Evolutionary conservation across 345 rosid genomes (phyloP).

Genomic region (Rhodamnia rubescens): DNA sequence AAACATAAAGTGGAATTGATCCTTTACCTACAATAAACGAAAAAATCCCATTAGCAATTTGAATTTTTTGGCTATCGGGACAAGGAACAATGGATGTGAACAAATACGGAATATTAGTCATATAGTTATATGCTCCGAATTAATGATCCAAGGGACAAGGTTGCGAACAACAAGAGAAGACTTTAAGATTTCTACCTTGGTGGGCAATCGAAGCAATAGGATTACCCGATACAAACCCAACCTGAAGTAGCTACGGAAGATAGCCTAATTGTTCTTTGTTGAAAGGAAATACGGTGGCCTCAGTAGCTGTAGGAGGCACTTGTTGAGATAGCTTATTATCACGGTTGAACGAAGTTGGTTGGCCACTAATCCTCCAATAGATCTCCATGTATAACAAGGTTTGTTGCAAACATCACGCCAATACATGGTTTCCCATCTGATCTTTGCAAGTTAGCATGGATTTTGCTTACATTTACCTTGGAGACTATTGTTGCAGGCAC

Average conservation of each 20-base stretch:
- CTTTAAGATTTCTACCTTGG: not conserved
- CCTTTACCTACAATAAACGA: not conserved
- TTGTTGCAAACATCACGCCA: not conserved
- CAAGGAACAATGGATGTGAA: not conserved
- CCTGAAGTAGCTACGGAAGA: not conserved
- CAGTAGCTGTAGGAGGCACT: not conserved
- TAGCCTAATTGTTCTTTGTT: not conserved
- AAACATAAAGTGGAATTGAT: accelerated
- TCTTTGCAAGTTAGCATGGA: not conserved
- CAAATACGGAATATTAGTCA: not conserved
- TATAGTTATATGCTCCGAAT: not conserved
- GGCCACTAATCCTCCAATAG: accelerated
- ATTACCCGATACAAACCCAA: accelerated
- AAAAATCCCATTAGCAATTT: accelerated
- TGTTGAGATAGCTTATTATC: accelerated
- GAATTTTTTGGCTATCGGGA: accelerated
- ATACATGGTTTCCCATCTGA: accelerated
- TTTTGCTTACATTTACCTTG: not conserved
- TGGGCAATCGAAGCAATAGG: not conserved
- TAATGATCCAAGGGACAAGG: not conserved
- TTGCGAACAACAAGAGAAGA: not conserved
- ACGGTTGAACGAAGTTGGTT: accelerated
- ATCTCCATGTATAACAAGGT: not conserved
- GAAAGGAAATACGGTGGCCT: not conserved
- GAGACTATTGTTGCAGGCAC: not conserved